Base-by-base conservation (phyloP, 352 stramenopile genomes). In the Phytopythium cucurbitacearum region DNA sequence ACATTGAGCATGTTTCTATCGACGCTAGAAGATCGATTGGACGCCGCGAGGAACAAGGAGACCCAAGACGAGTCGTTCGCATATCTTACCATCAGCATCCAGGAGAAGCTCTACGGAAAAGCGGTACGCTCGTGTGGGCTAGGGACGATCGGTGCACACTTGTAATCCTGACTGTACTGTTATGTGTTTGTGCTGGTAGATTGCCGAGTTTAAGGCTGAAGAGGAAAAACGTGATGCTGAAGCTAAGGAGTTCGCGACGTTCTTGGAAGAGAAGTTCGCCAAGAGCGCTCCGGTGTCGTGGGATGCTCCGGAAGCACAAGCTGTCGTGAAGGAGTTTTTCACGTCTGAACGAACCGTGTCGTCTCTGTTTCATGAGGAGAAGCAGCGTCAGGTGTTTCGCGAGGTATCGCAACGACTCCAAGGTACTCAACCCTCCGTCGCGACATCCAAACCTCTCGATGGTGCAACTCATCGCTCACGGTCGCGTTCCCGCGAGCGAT, bases 41-140 rank as follows among this genome's bases (percentile, higher is more conserved):
- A 78, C 12, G 39, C 63, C 13, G 51, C 53, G 3, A 53, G 60
- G 37, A 67, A 69, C 48, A 67, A 78, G 35, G 49, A 67, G 33
- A 49, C 82, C 7, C 60, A 78, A 56, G 60, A 77, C 42, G 46
- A 78, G 7, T 69, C 65, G 21, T 53, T 83, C 32, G 59, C 49
- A 1, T 54, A 73, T 13, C 46, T 87, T 37, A 70, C 69, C 5
- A 57, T 77, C 42, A 70, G 68, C 10, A 42, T 59, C 1, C 76
- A 87, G 44, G 72, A 85, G 62, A 84, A 84, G 62, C 61, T 85
- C 32, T 85, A 73, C 56, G 38, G 53, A 2, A 82, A 81, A 57
- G 60, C 60, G 39, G 69, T 77, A 55, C 12, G 21, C 42, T 36
- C 41, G 1, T 34, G 1, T 36, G 35, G 13, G 4, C 6, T 7